Base-by-base conservation (phyloP, 2,329 filamentous ascomycete species). In the Huntiella omanensis region DNA sequence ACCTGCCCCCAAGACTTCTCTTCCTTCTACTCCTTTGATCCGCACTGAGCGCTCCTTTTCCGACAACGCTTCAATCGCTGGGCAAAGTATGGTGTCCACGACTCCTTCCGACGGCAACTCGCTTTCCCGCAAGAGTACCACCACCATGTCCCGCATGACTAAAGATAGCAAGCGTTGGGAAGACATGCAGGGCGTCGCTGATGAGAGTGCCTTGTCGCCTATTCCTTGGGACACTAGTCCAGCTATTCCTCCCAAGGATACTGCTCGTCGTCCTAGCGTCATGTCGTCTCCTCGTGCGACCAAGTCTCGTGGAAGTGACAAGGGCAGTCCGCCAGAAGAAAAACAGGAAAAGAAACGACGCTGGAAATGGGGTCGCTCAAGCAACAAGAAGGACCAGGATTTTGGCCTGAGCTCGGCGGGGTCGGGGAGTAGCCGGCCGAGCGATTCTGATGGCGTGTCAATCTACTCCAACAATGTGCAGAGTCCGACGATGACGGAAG, bases 361-460 rank as follows among this genome's bases (percentile, higher is more conserved):
- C 33, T 49, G 47, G 47, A 45, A 41, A 28, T 49, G 47, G 47
- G 44, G 47, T 19, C 47, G 47, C 11, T 35, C 32, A 19, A 48
- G 33, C 13, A 43, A n/a, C 40, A 37, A 48, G 34, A 22, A 7
- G 16, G 17, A 17, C 1, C 43, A 37, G 33, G 43, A 45, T 37
- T 45, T 38, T 45, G 43, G 43, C 10, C 33, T 45, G 33, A 46
- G 37, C 37, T 22, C 37, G 32, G 16, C 41, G 10, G 34, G 34
- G 43, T 36, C 32, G 32, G 16, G 17, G 16, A 38, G 15, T 38
- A 37, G 37, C 33, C 43, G 34, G 43, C 37, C 43, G 35, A 38
- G 37, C 35, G 28, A 37, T 12, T 33, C 33, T 16, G 43, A 45
- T 13, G 19, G 34, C 34, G 28, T 15, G 16, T 41, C 37, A 34